phyloP scores from a whole-genome alignment of 176 grass and related monocot species.

The barley (Hordeum vulgare) region MorexV3_pseudomolecules_assembly NC_058522.1:32122917-32123416 shows the following conservation, averaged over 20 bases:
- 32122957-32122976: too few relatives aligned
- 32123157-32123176: too few relatives aligned
- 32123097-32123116: background rate
- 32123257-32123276: background rate
- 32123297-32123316: background rate
- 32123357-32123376: background rate
- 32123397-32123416: background rate
- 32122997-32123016: background rate
- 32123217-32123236: background rate
- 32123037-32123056: background rate
- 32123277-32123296: background rate
- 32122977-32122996: too few relatives aligned
- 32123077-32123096: too few relatives aligned
- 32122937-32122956: too few relatives aligned
- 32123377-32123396: background rate
- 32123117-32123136: background rate
- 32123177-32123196: background rate
- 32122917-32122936: background rate
- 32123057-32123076: background rate
- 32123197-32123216: background rate
- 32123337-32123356: background rate
- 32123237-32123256: background rate
- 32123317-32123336: background rate
- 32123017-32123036: background rate
- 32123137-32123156: background rate